phyloP scores from a whole-genome alignment of 768 basidiomycete species.

The Tricholoma bakamatsutake region DNA sequence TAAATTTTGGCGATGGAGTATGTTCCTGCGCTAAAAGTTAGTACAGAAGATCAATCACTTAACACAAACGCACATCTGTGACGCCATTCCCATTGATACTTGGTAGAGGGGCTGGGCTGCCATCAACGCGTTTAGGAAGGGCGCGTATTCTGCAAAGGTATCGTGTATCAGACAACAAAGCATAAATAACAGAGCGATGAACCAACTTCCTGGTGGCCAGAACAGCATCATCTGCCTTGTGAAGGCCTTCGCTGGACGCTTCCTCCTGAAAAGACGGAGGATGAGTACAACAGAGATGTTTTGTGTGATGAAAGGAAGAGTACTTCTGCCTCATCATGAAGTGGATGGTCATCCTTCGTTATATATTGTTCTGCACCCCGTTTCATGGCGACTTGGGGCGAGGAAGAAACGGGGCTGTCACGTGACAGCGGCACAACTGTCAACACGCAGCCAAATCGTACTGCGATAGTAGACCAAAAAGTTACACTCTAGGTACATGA shows the following conservation, averaged over 20 bases:
- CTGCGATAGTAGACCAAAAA: too few species aligned
- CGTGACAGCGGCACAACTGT: neutral
- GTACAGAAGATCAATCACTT: slow-evolving; percentile 1
- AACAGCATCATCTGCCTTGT: slow-evolving; percentile 52
- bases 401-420: neutral
- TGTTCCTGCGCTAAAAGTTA: slow-evolving; percentile 9
- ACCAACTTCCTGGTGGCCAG: slow-evolving; percentile 56
- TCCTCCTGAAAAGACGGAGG: slow-evolving; percentile 28
- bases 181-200: neutral
- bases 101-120: slow-evolving; percentile 15
- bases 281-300: neutral
- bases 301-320: neutral
- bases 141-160: slow-evolving; percentile 49
- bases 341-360: slow-evolving; percentile 45
- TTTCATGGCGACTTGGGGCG: slow-evolving; percentile 44
- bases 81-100: slow-evolving; percentile 20
- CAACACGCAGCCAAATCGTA: neutral
- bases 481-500: neutral
- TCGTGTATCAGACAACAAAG: neutral
- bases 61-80: slow-evolving; percentile 12
- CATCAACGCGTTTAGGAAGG: slow-evolving; percentile 46
- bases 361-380: slow-evolving; percentile 71
- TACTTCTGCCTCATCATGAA: slow-evolving; percentile 36
- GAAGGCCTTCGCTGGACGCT: slow-evolving; percentile 37
- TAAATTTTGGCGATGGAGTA: slow-evolving; percentile 39